Base-by-base conservation (phyloP, 805 yeast genomes). In the Candida wancherniae region DNA sequence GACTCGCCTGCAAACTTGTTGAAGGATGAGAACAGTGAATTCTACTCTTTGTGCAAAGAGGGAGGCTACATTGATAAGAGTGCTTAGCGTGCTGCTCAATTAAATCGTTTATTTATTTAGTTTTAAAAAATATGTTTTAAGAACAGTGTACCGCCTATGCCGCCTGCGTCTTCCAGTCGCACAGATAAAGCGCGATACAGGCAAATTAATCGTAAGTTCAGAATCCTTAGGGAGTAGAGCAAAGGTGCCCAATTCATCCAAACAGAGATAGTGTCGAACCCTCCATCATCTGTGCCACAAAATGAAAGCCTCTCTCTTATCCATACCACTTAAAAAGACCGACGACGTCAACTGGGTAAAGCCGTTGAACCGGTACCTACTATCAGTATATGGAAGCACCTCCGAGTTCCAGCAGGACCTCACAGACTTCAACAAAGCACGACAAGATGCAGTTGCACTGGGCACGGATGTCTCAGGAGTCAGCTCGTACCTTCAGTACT, bases 401-500 rank as follows among this genome's bases (percentile, higher is more conserved):
- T 57, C 67, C 6, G 83, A 73, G 19, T 80, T 76, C 48, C 58
- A 69, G 12, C 66, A 65, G n/a, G 86, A 81, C 37, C 62, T 79
- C 26, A 48, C 50, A 18, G 47, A 61, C 8, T 68, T 85, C 48
- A 69, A 77, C 47, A 72, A 75, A 33, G 55, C 80, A 28, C 69
- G 94, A 36, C 69, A 66, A 31, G 84, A 77, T 42, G 61, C 76
- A 12, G 56, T 72, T 16, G 81, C 81, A 9, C 57, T 58, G 53
- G 54, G 55, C 25, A 60, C 60, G 15, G 72, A 66, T 34, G 33
- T 29, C 5, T 59, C 63, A 0, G 75, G 80, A 1, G 58, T 77
- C 22, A 76, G 72, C 39, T 45, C 78, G 12, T 68, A 78, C 42
- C 78, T 74, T 51, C 71, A 72, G 33, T 90, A 90, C 55, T 86